A percentile compares a stretch with the other conserved stretches of the same genome.
These are phyloP conservation scores for Dryas alaskensis DNA, from an alignment of 306 rosid species.

Conservation along the genomic window DNA sequence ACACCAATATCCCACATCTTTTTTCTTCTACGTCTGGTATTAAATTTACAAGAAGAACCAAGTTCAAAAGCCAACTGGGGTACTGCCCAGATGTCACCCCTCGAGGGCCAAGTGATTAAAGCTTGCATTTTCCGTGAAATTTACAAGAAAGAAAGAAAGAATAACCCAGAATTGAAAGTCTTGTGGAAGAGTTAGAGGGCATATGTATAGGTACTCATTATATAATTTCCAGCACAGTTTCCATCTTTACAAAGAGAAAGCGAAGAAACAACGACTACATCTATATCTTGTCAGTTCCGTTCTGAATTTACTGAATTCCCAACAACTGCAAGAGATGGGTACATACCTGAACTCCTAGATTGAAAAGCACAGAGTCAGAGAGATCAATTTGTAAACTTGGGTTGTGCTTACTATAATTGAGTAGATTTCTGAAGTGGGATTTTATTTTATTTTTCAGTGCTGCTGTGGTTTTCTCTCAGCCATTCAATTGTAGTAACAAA, in stretches of 20 bases:
- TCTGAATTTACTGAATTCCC: too few relatives aligned
- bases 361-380: constrained; percentile 5
- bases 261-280: neutral
- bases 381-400: neutral
- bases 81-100: constrained; percentile 27
- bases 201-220: constrained; percentile 9
- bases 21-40: constrained; percentile 37
- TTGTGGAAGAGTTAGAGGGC: constrained; percentile 1
- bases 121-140: constrained; percentile 44
- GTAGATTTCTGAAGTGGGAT: constrained; percentile 15
- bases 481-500: constrained; percentile 30
- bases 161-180: constrained; percentile 16
- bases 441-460: neutral
- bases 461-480: constrained; percentile 26
- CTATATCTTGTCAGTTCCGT: too few relatives aligned
- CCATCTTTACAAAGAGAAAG: constrained; percentile 13
- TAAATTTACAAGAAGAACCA: constrained; percentile 28
- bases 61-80: constrained; percentile 38
- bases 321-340: constrained; percentile 8
- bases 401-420: neutral
- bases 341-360: constrained; percentile 28
- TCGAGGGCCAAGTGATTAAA: constrained; percentile 39
- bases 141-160: constrained; percentile 15
- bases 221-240: neutral
- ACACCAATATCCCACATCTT: constrained; percentile 32